phyloP scores from a whole-genome alignment of 495 filamentous ascomycete genomes.

The Copromyces sp. region DNA sequence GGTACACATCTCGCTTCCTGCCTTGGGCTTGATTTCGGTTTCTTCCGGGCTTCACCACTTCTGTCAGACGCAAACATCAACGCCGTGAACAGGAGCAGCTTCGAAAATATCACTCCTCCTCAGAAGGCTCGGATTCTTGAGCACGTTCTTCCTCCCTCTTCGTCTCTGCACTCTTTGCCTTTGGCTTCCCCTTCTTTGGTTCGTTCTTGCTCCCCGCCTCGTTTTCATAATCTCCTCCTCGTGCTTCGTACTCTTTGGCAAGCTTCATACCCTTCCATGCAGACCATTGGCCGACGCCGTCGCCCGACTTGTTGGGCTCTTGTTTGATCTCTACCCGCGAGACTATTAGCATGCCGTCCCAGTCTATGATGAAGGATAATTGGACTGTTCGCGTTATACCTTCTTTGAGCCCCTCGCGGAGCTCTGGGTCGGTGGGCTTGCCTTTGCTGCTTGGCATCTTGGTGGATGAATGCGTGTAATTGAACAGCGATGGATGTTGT shows the following conservation, averaged over 20 bases:
- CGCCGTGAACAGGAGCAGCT: not conserved
- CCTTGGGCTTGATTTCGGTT: not conserved
- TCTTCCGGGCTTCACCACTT: not conserved
- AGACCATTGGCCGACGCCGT: conserved; percentile 44
- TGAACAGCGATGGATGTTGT: not conserved
- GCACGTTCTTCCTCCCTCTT: conserved; percentile 14
- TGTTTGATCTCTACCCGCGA: conserved; percentile 31
- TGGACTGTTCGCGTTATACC: conserved; percentile 5
- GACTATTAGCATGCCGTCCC: conserved; percentile 7
- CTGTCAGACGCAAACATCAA: not conserved
- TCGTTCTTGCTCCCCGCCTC: conserved; percentile 42
- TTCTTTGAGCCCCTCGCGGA: conserved; percentile 42
- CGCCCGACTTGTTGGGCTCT: conserved; percentile 44
- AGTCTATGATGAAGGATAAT: not conserved
- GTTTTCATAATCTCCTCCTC: conserved; percentile 43
- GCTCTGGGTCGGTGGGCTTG: conserved; percentile 43
- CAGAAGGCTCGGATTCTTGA: not conserved
- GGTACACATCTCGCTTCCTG: not conserved
- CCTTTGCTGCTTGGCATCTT: conserved; percentile 31
- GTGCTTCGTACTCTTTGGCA: conserved; percentile 44
- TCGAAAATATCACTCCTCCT: conserved; percentile 2
- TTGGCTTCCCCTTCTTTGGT: conserved; percentile 36
- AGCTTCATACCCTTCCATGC: conserved; percentile 50
- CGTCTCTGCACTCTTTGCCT: conserved; percentile 24
- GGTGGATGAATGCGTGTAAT: not conserved